Conservation (phyloP, 2,329 filamentous ascomycete genomes). For the Epichloe uncinata region DNA sequence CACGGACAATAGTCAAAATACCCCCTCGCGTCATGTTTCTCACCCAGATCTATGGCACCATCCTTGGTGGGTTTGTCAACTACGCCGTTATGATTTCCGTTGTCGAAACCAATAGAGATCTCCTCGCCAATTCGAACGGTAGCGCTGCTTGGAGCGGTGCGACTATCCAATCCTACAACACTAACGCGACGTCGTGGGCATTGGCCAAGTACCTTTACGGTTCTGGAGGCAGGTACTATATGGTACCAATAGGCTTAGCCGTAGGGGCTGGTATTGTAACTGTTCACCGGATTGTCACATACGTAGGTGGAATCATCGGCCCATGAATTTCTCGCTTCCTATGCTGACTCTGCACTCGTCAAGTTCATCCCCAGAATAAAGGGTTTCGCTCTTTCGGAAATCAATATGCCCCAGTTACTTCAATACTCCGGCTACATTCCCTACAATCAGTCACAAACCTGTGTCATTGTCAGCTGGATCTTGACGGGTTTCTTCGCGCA, state of each 20-base stretch:
- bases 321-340: neutral
- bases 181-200: constrained; percentile 16
- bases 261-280: constrained; percentile 24
- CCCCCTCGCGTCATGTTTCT: constrained; percentile 26
- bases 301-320: neutral
- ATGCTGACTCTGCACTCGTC: neutral
- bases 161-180: constrained; percentile 32
- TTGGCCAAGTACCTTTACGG: constrained; percentile 30
- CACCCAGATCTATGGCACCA: constrained; percentile 27
- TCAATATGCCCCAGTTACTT: constrained; percentile 4
- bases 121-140: constrained; percentile 26
- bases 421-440: constrained; percentile 5
- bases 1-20: constrained; percentile 13
- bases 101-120: constrained; percentile 25
- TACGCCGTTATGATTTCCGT: constrained; percentile 33
- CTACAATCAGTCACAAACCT: constrained; percentile 33
- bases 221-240: constrained; percentile 21
- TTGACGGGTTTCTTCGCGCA: constrained; percentile 34
- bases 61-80: constrained; percentile 30
- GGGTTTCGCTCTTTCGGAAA: neutral
- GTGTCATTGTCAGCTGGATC: constrained; percentile 35
- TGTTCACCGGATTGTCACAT: neutral
- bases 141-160: constrained; percentile 34
- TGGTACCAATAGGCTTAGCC: constrained; percentile 25
- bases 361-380: constrained; percentile 2